These are phyloP conservation scores for Hirschfeldia incana DNA, from an alignment of 345 rosid genomes.

Conservation along the genomic window DNA sequence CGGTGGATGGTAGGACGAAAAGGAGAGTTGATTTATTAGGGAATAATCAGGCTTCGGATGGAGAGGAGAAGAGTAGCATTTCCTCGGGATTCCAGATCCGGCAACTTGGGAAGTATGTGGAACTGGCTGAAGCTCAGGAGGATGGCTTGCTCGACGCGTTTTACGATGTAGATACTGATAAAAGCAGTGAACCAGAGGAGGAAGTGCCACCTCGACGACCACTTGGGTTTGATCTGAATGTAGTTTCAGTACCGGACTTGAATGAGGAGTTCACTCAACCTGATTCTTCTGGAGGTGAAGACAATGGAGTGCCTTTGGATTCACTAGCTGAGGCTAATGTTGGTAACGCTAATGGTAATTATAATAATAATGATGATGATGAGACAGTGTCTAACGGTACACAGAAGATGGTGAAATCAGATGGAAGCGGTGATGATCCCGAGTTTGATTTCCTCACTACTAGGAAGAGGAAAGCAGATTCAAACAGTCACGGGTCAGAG, in stretches of 20 bases:
- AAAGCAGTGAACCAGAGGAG: constrained; percentile 52
- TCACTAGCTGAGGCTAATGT: constrained; percentile 54
- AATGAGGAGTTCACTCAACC: constrained; percentile 84
- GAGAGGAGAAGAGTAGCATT: constrained; percentile 39
- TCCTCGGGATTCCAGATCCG: constrained; percentile 64
- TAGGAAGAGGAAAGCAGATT: constrained; percentile 62
- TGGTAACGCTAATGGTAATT: neutral
- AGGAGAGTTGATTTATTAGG: constrained; percentile 41
- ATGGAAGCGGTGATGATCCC: constrained; percentile 56
- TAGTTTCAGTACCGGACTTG: constrained; percentile 83
- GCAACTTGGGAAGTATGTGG: constrained; percentile 70
- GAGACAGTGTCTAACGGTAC: constrained; percentile 57
- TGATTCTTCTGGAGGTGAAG: constrained; percentile 87
- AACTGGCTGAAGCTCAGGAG: constrained; percentile 71
- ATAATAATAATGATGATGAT: constrained; percentile 44
- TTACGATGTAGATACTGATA: constrained; percentile 63
- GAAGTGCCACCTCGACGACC: constrained; percentile 48
- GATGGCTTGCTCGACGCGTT: constrained; percentile 65
- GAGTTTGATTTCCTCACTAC: constrained; percentile 64
- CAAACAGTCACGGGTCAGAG: constrained; percentile 55
- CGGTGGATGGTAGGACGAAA: constrained; percentile 44
- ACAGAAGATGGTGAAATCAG: constrained; percentile 66
- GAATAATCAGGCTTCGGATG: constrained; percentile 41
- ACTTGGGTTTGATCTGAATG: constrained; percentile 73
- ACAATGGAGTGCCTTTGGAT: constrained; percentile 63